Evolutionary conservation across 208 protist species (phyloP).

Genomic region (Leishmania turanica): DNA sequence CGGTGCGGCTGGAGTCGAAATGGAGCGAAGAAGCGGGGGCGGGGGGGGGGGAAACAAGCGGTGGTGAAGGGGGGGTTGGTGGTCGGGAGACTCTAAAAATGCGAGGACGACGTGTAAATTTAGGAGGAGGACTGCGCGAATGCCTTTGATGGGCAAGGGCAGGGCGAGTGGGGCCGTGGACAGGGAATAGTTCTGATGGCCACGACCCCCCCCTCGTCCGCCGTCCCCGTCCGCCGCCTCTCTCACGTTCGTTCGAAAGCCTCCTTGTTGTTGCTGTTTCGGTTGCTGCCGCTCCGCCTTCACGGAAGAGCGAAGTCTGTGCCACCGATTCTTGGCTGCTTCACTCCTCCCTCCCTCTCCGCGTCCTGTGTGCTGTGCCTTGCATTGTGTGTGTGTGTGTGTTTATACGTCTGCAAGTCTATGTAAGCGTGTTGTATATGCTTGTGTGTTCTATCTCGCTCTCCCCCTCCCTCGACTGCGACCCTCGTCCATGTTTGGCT

Average conservation of each 20-base stretch:
- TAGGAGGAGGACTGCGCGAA: neutral
- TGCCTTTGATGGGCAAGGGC: neutral
- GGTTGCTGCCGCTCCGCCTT: slow-evolving; percentile 2
- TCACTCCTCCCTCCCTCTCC: no score
- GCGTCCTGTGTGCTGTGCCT: no score
- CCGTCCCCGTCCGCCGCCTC: neutral
- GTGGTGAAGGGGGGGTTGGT: no score
- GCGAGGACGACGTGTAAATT: neutral
- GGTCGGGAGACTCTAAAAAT: neutral
- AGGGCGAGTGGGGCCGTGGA: neutral
- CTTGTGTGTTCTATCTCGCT: no score
- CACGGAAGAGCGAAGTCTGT: slow-evolving; percentile 6
- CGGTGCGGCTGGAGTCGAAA: neutral
- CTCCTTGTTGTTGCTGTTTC: neutral
- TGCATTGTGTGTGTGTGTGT: no score
- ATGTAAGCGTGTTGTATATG: no score
- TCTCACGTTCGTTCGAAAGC: neutral
- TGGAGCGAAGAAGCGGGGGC: neutral
- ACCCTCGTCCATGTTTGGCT: no score
- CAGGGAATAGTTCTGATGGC: neutral
- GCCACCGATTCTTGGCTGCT: neutral
- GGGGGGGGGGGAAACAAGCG: neutral
- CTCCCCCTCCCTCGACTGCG: no score
- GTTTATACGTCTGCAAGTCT: no score
- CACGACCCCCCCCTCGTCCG: neutral